Evolutionary conservation across 495 filamentous ascomycete genomes (phyloP).

Genomic region (Penicillium goetzii): DNA sequence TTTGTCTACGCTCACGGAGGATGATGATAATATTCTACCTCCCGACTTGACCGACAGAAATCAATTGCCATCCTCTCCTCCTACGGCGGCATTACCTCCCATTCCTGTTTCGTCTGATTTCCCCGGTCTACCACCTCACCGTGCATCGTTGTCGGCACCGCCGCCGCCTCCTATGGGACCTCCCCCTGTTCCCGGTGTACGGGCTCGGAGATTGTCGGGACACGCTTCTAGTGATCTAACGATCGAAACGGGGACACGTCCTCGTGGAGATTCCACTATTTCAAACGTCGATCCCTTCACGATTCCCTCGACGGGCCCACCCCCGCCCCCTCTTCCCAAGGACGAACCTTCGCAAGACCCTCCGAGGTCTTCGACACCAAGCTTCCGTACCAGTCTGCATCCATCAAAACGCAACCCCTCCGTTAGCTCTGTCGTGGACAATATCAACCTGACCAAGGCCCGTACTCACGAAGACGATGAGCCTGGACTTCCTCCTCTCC

Average conservation of each 20-base stretch:
- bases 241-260: conserved; percentile 75
- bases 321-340: conserved; percentile 37
- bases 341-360: conserved; percentile 33
- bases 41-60: conserved; percentile 35
- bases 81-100: conserved; percentile 35
- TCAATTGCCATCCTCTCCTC: conserved; percentile 34
- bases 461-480: conserved; percentile 47
- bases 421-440: conserved; percentile 37
- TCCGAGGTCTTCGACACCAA: conserved; percentile 29
- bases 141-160: conserved; percentile 34
- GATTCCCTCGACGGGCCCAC: conserved; percentile 26
- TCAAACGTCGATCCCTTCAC: conserved; percentile 48
- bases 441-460: conserved; percentile 42
- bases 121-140: conserved; percentile 26
- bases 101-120: conserved; percentile 33
- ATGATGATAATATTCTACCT: conserved; percentile 41
- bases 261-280: conserved; percentile 43
- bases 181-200: conserved; percentile 61
- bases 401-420: conserved; percentile 38
- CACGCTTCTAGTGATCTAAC: conserved; percentile 79
- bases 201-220: conserved; percentile 80
- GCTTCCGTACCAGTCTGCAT: conserved; percentile 27
- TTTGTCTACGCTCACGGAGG: conserved; percentile 78
- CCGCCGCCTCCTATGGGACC: conserved; percentile 38
- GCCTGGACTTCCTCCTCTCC: conserved; percentile 41